Evolutionary conservation across 371 early-diverging fungal species (phyloP).

Genomic region (Coemansia sp.): DNA sequence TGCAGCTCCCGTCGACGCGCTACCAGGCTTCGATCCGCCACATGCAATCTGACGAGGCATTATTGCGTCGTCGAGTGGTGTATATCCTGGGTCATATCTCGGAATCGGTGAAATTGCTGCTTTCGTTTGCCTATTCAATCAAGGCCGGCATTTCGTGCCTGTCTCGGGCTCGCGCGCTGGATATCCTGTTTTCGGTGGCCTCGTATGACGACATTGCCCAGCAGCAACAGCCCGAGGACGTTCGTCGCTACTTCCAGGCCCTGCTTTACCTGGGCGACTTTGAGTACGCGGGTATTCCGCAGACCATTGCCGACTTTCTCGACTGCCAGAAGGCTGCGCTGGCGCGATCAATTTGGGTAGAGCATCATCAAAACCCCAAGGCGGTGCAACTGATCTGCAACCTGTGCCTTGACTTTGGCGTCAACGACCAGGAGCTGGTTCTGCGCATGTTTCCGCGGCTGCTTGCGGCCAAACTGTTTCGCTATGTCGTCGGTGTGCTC

Average conservation of each 20-base stretch:
- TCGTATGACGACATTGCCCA: slow-evolving; percentile 48
- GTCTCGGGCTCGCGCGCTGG: slow-evolving; percentile 55
- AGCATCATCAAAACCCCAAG: slow-evolving; percentile 54
- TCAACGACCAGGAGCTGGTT: slow-evolving; percentile 56
- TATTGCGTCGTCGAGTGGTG: slow-evolving; percentile 50
- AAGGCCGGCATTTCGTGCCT: slow-evolving; percentile 44
- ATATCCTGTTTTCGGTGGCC: slow-evolving; percentile 56
- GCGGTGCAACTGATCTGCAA: slow-evolving; percentile 60
- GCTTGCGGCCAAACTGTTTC: slow-evolving; percentile 12
- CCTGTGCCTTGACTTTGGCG: slow-evolving; percentile 59
- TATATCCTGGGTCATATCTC: slow-evolving; percentile 48
- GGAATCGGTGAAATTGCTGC: slow-evolving; percentile 46
- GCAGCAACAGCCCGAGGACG: slow-evolving; percentile 40
- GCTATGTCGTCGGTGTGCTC: slow-evolving; percentile 30
- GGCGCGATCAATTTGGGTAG: slow-evolving; percentile 61
- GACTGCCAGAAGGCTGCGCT: slow-evolving; percentile 60
- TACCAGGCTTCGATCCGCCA: slow-evolving; percentile 44
- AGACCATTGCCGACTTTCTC: slow-evolving; percentile 55
- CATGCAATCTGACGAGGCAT: slow-evolving; percentile 29
- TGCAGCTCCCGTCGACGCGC: slow-evolving; percentile 54
- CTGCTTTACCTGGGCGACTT: slow-evolving; percentile 62
- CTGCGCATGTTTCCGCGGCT: slow-evolving; percentile 55
- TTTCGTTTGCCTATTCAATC: slow-evolving; percentile 53
- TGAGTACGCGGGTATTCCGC: slow-evolving; percentile 58
- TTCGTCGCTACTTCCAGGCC: slow-evolving; percentile 53